Evolutionary conservation across 169 alveolate species (phyloP), one percentile per base, ranked within the genome.

Genomic region (Plasmodium gallinaceum): DNA sequence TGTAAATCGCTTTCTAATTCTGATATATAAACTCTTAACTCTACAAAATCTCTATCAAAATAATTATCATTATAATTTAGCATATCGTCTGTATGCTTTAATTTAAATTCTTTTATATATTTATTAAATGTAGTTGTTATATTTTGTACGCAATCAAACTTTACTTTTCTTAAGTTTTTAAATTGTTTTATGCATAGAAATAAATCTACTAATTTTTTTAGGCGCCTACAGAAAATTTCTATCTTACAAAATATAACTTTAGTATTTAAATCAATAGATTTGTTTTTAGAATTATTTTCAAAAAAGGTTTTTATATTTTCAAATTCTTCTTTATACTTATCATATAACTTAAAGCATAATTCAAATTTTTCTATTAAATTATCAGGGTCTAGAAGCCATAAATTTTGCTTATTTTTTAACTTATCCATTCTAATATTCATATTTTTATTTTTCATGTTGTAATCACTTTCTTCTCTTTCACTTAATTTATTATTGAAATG

Each of bases 21-120:
- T 57, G 98, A 95, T 54, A 98, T 97, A 58, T 97, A 97, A 22
- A 97, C 98, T 74, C 98, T 96, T 94, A 98, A 97, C 93, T 98
- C 99, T 46, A 98, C 99, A 92, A 96, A 98, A 89, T 98, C 99
- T 90, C 99, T 96, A 93, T 98, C 99, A 88, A 98, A 98, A 60
- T 97, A 96, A 74, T 97, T 98, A 92, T 96, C 95, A 73, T 93
- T 95, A 92, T 96, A 97, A 88, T 98, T 98, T 69, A 98, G 92
- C 70, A 98, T 96, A 92, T 97, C 98, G 70, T 97, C 98, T 46
- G 65, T 88, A 62, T 74, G 90, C 64, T 76, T 83, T 39, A 86
- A 45, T 78, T 68, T 92, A 80, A 71, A 69, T 18, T 74, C 90
- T 43, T 96, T 97, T 83, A 96, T 96, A 71, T 94, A 93, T 57